Percentiles rank a stretch among this genome's conserved stretches.
phyloP scores from a whole-genome alignment of 345 rosid species.

The Pseudoturritis turrita region DNA sequence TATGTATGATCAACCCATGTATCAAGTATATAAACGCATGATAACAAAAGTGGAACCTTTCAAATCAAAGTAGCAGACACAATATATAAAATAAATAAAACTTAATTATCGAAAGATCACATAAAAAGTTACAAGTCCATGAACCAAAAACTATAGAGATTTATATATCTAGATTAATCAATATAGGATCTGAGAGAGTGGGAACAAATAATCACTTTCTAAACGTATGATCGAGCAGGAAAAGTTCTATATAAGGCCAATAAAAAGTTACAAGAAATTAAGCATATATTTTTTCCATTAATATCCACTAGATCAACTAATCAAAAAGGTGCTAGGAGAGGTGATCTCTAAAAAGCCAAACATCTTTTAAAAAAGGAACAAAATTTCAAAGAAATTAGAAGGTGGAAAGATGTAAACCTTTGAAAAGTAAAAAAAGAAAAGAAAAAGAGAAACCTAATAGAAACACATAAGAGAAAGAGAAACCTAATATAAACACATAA shows the following conservation, averaged over 20 bases:
- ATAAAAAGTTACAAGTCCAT: conserved; percentile 6
- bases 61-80: not conserved
- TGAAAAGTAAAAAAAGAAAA: conserved; percentile 11
- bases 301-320: conserved; percentile 4
- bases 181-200: conserved; percentile 14
- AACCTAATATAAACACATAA: conserved; percentile 24
- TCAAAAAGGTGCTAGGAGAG: conserved; percentile 15
- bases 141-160: conserved; percentile 7
- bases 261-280: not conserved
- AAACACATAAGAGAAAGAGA: conserved; percentile 8
- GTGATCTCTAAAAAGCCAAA: conserved; percentile 23
- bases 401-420: conserved; percentile 25
- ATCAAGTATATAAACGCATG: not conserved
- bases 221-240: conserved; percentile 16
- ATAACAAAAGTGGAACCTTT: conserved; percentile 1
- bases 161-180: not conserved
- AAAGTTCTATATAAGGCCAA: conserved; percentile 1
- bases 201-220: conserved; percentile 26
- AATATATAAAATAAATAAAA: not conserved
- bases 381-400: conserved; percentile 24
- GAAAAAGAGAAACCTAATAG: conserved; percentile 13
- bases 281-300: not conserved
- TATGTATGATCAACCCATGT: conserved; percentile 10
- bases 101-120: not conserved
- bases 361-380: conserved; percentile 8